Percentiles rank a stretch among this genome's conserved stretches.
Evolutionary conservation across 371 early-diverging fungal genomes (phyloP).

Genomic region (Syncephalis plumigaleata): DNA sequence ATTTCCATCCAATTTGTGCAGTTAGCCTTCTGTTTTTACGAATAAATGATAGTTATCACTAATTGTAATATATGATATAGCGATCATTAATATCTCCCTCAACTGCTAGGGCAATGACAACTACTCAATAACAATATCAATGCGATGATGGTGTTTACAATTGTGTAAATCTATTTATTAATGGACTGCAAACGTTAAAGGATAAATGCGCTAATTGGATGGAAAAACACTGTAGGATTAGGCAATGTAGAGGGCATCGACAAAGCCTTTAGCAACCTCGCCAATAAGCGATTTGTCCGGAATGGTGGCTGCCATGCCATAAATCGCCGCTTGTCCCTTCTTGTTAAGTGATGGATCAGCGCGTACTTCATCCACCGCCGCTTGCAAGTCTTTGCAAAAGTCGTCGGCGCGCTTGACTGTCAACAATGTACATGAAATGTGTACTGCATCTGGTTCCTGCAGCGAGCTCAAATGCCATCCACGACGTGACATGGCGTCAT

Average conservation of each 20-base stretch:
- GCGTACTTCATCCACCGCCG: conserved; percentile 8
- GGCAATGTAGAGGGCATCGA: conserved; percentile 6
- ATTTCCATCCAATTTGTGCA: too few relatives aligned
- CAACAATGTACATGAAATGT: conserved; percentile 75
- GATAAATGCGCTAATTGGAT: too few relatives aligned
- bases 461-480: conserved; percentile 82
- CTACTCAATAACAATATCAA: too few relatives aligned
- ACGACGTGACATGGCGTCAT: conserved; percentile 49
- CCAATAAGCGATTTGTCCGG: conserved; percentile 5
- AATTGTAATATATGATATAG: too few relatives aligned
- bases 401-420: conserved; percentile 52
- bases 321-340: conserved; percentile 3
- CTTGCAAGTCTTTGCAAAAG: conserved; percentile 64
- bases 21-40: too few relatives aligned
- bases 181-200: too few relatives aligned
- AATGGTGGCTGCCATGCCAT: conserved; percentile 7
- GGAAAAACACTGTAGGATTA: too few relatives aligned
- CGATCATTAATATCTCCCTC: too few relatives aligned
- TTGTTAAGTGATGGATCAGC: neutral
- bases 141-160: too few relatives aligned
- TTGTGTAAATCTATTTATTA: too few relatives aligned
- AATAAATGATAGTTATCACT: too few relatives aligned
- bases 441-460: conserved; percentile 79
- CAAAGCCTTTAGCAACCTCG: conserved; percentile 5
- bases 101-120: too few relatives aligned